phyloP scores from a whole-genome alignment of 345 rosid species.

The Melaleuca alternifolia region DNA sequence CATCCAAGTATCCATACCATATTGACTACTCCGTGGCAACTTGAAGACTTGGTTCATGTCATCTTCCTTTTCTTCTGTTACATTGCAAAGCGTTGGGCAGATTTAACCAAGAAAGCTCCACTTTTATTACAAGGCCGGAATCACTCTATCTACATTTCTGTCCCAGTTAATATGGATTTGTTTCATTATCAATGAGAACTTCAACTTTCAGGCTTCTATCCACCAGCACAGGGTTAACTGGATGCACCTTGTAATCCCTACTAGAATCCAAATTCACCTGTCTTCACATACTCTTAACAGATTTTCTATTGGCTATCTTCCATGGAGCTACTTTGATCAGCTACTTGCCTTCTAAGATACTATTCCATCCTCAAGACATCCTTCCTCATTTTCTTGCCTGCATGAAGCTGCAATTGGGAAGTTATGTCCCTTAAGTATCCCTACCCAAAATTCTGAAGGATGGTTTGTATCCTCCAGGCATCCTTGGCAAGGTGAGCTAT shows the following conservation, averaged over 20 bases:
- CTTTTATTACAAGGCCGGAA: not conserved
- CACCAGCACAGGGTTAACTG: not conserved
- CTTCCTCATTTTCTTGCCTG: not conserved
- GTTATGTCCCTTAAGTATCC: not conserved
- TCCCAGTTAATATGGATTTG: not conserved
- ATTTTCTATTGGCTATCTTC: not conserved
- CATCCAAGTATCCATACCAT: not conserved
- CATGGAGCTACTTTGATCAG: not conserved
- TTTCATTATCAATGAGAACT: not conserved
- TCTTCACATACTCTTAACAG: not conserved
- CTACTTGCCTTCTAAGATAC: not conserved
- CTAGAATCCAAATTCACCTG: not conserved
- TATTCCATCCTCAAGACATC: not conserved
- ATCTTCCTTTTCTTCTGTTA: not conserved
- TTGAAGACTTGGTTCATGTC: not conserved
- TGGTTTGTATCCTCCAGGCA: not conserved
- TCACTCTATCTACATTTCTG: not conserved
- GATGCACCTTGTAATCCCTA: not conserved
- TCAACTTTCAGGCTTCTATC: not conserved
- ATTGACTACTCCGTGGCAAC: not conserved
- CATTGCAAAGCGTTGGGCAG: not conserved
- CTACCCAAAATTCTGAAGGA: not conserved
- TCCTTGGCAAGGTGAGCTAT: not conserved
- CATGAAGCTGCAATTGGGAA: not conserved
- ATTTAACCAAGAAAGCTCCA: not conserved